A percentile compares a stretch with the other conserved stretches of the same genome.
Evolutionary conservation across 78 protist genomes (phyloP).

Genomic region (Isochrysis galbana): DNA sequence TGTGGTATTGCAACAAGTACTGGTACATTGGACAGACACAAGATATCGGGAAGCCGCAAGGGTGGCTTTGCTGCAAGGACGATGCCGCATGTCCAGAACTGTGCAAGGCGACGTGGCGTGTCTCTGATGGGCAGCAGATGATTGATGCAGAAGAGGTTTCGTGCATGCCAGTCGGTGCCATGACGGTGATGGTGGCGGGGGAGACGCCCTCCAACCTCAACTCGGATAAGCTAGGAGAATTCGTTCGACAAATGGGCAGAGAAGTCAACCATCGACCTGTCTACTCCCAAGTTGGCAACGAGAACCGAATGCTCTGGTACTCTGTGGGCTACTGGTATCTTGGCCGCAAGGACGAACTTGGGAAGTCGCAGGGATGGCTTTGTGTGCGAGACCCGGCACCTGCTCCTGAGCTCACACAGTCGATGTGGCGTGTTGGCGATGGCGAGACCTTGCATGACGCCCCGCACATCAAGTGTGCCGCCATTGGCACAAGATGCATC

Average conservation of each 20-base stretch:
- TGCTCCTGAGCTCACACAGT: constrained; percentile 5
- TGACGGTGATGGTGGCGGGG: constrained; percentile 13
- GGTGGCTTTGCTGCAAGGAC: constrained; percentile 35
- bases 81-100: neutral
- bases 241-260: neutral
- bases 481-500: neutral
- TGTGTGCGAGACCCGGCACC: constrained; percentile 33
- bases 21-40: constrained; percentile 1
- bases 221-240: constrained; percentile 15
- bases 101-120: neutral
- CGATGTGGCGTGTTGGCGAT: neutral
- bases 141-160: neutral
- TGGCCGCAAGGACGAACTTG: constrained; percentile 12
- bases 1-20: neutral
- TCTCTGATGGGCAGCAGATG: constrained; percentile 15
- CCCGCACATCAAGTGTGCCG: neutral
- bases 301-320: constrained; percentile 28
- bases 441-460: neutral
- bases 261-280: neutral
- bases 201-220: neutral
- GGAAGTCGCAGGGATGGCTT: constrained; percentile 18
- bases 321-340: constrained; percentile 18
- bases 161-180: constrained; percentile 16
- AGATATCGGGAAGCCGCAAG: constrained; percentile 7
- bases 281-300: constrained; percentile 22